Percentiles rank a stretch among this genome's conserved stretches.
Conservation (phyloP, 108 stramenopile species). For the Cyclotella kingstonii region DNA sequence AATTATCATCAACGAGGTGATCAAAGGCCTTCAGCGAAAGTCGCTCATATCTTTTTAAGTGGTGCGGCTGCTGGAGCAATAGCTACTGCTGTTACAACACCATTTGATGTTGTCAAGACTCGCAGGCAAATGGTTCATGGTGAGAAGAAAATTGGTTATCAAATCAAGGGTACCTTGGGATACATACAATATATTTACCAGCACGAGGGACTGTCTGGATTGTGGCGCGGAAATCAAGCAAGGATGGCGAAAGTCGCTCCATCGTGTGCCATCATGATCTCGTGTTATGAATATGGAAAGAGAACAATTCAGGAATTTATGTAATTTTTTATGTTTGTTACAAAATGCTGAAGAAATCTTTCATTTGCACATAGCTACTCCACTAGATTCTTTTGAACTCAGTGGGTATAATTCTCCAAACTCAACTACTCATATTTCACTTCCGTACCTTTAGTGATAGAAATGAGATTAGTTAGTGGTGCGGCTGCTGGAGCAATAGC, state of each 20-base stretch:
- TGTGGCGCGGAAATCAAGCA: conserved; percentile 84
- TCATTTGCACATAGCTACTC: too few species aligned
- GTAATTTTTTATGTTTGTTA: neutral
- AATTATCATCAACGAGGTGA: conserved; percentile 11
- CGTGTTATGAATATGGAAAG: conserved; percentile 89
- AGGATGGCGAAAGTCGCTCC: conserved; percentile 91
- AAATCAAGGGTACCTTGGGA: neutral
- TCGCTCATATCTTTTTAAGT: conserved; percentile 64
- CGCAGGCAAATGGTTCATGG: conserved; percentile 58
- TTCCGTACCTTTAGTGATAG: too few species aligned
- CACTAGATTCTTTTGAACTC: too few species aligned
- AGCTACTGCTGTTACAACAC: conserved; percentile 87
- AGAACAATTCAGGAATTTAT: conserved; percentile 30
- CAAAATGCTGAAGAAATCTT: too few species aligned
- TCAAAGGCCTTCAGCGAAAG: conserved; percentile 9
- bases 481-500: conserved; percentile 80
- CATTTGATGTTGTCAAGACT: conserved; percentile 96
- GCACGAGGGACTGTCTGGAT: conserved; percentile 57
- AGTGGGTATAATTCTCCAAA: too few species aligned
- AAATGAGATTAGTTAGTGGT: too few species aligned
- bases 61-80: conserved; percentile 80
- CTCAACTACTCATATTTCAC: too few species aligned
- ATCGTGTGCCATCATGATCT: conserved; percentile 95
- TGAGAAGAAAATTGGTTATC: neutral
- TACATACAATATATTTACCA: conserved; percentile 35